Percentiles rank a stretch among this genome's conserved stretches.
These are phyloP conservation scores for Polymyxa betae DNA, from an alignment of 208 protist genomes.

Conservation along the genomic window DNA sequence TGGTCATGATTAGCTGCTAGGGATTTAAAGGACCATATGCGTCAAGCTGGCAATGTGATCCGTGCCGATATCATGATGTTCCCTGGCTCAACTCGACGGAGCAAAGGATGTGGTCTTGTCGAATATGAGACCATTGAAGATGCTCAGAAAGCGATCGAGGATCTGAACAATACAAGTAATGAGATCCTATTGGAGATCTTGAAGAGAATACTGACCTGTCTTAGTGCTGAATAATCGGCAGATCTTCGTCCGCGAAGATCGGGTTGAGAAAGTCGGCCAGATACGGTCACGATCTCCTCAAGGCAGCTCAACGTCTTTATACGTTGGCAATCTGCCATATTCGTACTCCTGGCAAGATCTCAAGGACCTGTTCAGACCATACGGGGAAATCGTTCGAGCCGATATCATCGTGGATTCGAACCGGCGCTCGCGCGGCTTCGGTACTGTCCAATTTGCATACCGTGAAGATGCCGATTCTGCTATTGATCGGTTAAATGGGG, in stretches of 20 bases:
- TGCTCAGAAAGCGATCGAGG: slow-evolving; percentile 33
- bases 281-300: background rate
- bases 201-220: too few species aligned
- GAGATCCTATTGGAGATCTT: background rate
- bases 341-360: slow-evolving; percentile 33
- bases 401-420: background rate
- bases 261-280: background rate
- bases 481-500: background rate
- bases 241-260: slow-evolving; percentile 55
- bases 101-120: slow-evolving; percentile 36
- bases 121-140: background rate
- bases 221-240: slow-evolving; percentile 7
- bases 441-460: background rate
- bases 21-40: slow-evolving; percentile 55
- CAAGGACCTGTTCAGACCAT: slow-evolving; percentile 26
- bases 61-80: slow-evolving; percentile 40
- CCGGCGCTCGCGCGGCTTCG: background rate
- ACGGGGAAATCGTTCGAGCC: background rate
- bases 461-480: background rate
- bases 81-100: background rate
- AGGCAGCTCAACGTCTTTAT: background rate
- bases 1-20: background rate
- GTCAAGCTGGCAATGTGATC: slow-evolving; percentile 8
- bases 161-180: slow-evolving; percentile 14
- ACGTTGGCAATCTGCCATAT: slow-evolving; percentile 50